These are phyloP conservation scores for Sistotremastrum suecicum DNA, from an alignment of 768 basidiomycete species.

Conservation along the genomic window DNA sequence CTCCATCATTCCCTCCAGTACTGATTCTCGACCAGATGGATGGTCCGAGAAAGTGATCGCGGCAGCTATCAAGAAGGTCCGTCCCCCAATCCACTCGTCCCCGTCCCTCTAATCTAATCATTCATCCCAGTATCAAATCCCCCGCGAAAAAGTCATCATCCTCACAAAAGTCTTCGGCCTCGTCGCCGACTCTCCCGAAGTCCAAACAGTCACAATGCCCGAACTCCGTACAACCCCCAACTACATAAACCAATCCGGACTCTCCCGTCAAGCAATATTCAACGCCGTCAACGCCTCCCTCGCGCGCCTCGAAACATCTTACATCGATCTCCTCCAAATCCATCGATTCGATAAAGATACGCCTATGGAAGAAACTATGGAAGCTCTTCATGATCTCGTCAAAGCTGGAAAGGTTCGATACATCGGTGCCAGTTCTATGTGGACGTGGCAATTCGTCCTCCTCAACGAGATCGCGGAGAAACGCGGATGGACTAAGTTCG, in stretches of 20 bases:
- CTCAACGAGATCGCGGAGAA: conserved; percentile 30
- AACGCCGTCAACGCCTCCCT: conserved; percentile 18
- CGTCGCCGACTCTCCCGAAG: conserved; percentile 6
- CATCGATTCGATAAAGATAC: conserved; percentile 19
- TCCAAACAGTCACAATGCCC: conserved; percentile 4
- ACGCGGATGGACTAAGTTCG: conserved; percentile 37
- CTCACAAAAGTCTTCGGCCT: conserved; percentile 15
- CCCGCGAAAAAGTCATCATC: conserved; percentile 19
- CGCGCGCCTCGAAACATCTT: conserved; percentile 9
- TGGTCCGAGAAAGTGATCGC: conserved; percentile 23
- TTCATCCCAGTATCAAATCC: conserved; percentile 16
- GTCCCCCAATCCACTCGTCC: conserved; percentile 6
- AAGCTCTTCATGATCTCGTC: conserved; percentile 27
- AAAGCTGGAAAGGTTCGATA: conserved; percentile 29
- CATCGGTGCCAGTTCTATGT: conserved; percentile 30
- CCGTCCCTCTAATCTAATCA: conserved; percentile 16
- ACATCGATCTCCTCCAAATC: conserved; percentile 20
- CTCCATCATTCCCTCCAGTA: background rate
- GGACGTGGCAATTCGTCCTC: conserved; percentile 30
- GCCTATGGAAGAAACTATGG: conserved; percentile 23
- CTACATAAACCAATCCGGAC: conserved; percentile 20
- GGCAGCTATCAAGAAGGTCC: conserved; percentile 22
- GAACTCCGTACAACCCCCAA: conserved; percentile 3
- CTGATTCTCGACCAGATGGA: conserved; percentile 9
- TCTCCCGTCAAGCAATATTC: conserved; percentile 24